These are phyloP conservation scores for Biancaea sappan DNA, from an alignment of 306 rosid genomes.

Conservation along the genomic window DNA sequence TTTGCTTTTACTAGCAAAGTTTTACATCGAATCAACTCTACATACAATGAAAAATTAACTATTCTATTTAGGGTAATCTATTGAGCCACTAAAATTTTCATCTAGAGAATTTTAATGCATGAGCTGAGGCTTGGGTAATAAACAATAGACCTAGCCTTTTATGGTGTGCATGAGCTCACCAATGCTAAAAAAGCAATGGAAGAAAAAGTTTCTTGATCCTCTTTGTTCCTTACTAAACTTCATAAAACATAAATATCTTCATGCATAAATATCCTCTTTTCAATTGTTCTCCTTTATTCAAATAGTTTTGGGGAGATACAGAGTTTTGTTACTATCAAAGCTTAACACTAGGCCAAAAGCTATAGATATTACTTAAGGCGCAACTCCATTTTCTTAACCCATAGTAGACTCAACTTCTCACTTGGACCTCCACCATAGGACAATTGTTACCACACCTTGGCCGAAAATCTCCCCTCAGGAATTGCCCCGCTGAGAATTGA, in stretches of 20 bases:
- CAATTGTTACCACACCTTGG: no score
- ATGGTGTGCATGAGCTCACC: not conserved
- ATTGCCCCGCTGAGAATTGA: no score
- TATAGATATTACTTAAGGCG: no score
- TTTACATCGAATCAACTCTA: not conserved
- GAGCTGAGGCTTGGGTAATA: not conserved
- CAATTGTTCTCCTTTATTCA: constrained; percentile 10
- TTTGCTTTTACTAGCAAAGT: not conserved
- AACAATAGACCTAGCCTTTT: not conserved
- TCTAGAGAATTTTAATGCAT: not conserved
- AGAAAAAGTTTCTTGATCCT: not conserved
- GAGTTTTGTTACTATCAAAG: no score
- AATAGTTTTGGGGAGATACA: not conserved
- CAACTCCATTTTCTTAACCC: no score
- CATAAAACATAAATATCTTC: not conserved
- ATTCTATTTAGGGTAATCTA: not conserved
- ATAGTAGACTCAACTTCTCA: no score
- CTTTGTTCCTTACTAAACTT: not conserved
- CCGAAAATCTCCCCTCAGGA: no score
- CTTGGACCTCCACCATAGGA: no score
- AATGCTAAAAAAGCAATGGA: not conserved
- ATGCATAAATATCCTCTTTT: not conserved
- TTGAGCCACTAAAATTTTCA: not conserved
- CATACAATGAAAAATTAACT: not conserved
- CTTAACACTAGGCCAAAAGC: no score